Evolutionary conservation across 371 early-diverging fungal species (phyloP), one percentile per base, ranked within the genome.

Genomic region (Dichotomocladium elegans): DNA sequence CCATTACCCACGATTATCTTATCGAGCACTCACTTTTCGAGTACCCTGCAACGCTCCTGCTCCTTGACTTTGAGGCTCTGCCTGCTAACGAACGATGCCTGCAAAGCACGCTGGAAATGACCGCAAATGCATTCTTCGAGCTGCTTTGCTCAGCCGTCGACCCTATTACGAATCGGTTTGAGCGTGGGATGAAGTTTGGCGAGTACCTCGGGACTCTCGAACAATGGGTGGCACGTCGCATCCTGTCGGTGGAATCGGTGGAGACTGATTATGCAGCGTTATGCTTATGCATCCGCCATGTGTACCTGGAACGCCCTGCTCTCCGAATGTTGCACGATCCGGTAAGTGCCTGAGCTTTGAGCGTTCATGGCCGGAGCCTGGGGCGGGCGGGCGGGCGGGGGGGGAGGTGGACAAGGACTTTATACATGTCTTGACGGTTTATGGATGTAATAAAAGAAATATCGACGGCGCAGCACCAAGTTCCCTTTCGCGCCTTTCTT

Each of bases 401-500:
- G n/a, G n/a, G n/a, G n/a, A 8, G 22, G 40, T 9, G 26, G 12
- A 55, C 9, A 35, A 4, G n/a, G 14, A 15, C 37, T 17, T 37
- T 22, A 28, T 17, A 22, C 15, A 37, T 25, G 8, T 12, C 5
- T 0, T 14, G 22, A 44, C 28, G 6, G 6, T 24, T 26, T 48
- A 21, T 41, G 29, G 31, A 41, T 25, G 37, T 52, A 34, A 15
- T 21, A 1, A 10, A 47, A 76, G 72, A 78, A 72, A 78, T 78
- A 74, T 41, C 64, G 74, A 31, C 45, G 78, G 33, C 62, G 78
- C 52, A 74, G 72, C 31, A 78, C 78, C 1, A 74, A 70, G 44
- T 55, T 66, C 47, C 78, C 78, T 3, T 46, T 74, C 21, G 78
- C 78, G 3, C 78, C 78, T 0, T 78, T 78, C 61, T 51, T 78